Evolutionary conservation across 1,139 yeast genomes (phyloP).

Genomic region (Yamadazyma triangularis): DNA sequence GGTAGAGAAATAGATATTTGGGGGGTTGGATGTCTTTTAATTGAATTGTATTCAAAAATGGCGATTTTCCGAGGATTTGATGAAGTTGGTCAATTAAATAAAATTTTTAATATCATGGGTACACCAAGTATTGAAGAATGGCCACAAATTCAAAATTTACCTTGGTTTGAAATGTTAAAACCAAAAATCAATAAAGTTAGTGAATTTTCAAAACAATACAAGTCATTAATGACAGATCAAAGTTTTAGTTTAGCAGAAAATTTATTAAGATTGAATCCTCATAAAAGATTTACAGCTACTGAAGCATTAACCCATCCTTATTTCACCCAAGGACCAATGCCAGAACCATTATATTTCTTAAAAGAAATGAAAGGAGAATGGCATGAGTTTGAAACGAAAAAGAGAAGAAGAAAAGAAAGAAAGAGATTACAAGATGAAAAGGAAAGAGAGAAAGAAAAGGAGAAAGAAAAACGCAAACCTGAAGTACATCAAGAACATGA

Average conservation of each 20-base stretch:
- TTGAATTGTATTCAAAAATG: slow-evolving; percentile 69
- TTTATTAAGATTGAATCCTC: slow-evolving; percentile 67
- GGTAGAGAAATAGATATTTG: slow-evolving; percentile 92
- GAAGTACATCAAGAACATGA: too few species aligned
- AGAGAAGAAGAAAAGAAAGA: slow-evolving; percentile 63
- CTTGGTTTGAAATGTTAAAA: slow-evolving; percentile 88
- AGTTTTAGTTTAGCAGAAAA: slow-evolving; percentile 64
- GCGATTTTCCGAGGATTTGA: slow-evolving; percentile 88
- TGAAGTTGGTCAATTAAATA: slow-evolving; percentile 76
- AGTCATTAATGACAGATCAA: slow-evolving; percentile 43
- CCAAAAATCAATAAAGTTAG: slow-evolving; percentile 49
- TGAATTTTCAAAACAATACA: slow-evolving; percentile 46
- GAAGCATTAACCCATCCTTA: slow-evolving; percentile 82
- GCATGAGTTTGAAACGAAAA: slow-evolving; percentile 96
- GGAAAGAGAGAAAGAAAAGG: slow-evolving; percentile 6
- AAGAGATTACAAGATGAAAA: slow-evolving; percentile 36
- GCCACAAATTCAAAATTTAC: slow-evolving; percentile 73
- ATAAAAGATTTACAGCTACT: slow-evolving; percentile 69
- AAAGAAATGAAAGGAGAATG: slow-evolving; percentile 72
- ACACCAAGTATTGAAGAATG: slow-evolving; percentile 73
- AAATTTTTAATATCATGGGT: slow-evolving; percentile 81
- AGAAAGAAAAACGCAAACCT: too few species aligned
- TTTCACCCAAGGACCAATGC: slow-evolving; percentile 64
- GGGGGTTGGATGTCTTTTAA: slow-evolving; percentile 92
- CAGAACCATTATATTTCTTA: slow-evolving; percentile 53